These are phyloP conservation scores for Areca catechu DNA, from an alignment of 176 grass and related monocot genomes.

Conservation along the genomic window DNA sequence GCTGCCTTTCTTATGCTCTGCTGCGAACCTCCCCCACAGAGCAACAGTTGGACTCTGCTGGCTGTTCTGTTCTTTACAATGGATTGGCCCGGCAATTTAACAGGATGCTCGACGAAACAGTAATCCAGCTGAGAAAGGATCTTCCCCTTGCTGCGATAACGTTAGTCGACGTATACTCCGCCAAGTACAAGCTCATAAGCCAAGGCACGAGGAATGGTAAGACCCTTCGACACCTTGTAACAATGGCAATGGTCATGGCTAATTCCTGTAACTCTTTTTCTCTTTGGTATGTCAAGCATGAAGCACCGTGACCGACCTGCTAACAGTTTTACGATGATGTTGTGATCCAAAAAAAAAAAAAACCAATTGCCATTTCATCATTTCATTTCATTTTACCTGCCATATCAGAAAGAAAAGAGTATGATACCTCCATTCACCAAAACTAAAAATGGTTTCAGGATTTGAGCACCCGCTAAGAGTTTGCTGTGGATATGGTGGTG, in stretches of 20 bases:
- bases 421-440: not conserved
- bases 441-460: slow-evolving; percentile 1
- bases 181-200: slow-evolving; percentile 18
- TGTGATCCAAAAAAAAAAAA: no score
- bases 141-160: slow-evolving; percentile 6
- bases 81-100: slow-evolving; percentile 9
- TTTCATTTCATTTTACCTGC: no score
- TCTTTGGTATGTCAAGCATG: not conserved
- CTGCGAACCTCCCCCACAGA: not conserved
- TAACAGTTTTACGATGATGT: no score
- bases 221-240: not conserved
- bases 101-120: slow-evolving; percentile 12
- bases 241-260: no score
- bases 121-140: slow-evolving; percentile 3
- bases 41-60: not conserved
- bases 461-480: slow-evolving; percentile 13
- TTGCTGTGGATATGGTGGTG: slow-evolving; percentile 12
- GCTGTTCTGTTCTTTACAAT: slow-evolving; percentile 9
- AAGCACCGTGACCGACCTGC: no score
- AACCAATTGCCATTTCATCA: no score
- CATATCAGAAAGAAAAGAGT: no score
- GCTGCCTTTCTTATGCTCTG: slow-evolving; percentile 19
- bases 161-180: slow-evolving; percentile 13
- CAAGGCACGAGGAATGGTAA: slow-evolving; percentile 10
- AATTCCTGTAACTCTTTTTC: not conserved